These are phyloP conservation scores for Tetrapisispora namnaoensis DNA, from an alignment of 805 yeast species.

Conservation along the genomic window DNA sequence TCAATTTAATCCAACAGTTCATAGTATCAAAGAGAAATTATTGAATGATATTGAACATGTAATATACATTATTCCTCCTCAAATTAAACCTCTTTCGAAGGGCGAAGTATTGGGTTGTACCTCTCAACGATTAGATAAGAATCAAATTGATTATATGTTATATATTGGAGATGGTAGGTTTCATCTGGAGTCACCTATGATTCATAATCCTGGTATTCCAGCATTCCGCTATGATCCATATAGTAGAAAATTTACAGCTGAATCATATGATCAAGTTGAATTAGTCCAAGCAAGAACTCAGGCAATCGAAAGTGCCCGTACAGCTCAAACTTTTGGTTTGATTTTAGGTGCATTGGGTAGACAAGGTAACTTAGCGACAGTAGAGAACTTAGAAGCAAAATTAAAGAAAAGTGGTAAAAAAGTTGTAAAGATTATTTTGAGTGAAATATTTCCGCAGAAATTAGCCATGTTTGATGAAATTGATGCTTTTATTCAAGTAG, in stretches of 20 bases:
- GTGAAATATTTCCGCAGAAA: constrained; percentile 91
- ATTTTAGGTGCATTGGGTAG: constrained; percentile 91
- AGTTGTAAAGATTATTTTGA: constrained; percentile 71
- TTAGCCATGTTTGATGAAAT: constrained; percentile 85
- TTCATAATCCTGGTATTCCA: constrained; percentile 86
- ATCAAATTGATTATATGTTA: constrained; percentile 66
- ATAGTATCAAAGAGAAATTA: constrained; percentile 56
- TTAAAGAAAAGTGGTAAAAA: constrained; percentile 47
- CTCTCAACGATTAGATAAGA: constrained; percentile 63
- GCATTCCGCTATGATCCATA: constrained; percentile 95
- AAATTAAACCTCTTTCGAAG: constrained; percentile 81
- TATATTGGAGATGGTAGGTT: constrained; percentile 95
- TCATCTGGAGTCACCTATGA: constrained; percentile 93
- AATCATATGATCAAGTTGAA: constrained; percentile 78
- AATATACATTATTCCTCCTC: constrained; percentile 72
- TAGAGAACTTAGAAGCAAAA: constrained; percentile 50
- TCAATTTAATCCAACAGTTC: constrained; percentile 92
- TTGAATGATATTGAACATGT: constrained; percentile 38
- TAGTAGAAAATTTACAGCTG: constrained; percentile 80
- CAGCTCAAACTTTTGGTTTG: constrained; percentile 64
- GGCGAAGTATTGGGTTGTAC: constrained; percentile 98
- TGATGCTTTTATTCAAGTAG: constrained; percentile 94
- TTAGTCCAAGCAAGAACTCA: constrained; percentile 62
- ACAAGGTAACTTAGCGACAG: constrained; percentile 80
- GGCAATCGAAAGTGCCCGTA: constrained; percentile 56